Percentiles rank a stretch among this genome's conserved stretches.
These are phyloP conservation scores for Russula virescens DNA, from an alignment of 768 basidiomycete species.

Conservation along the genomic window DNA sequence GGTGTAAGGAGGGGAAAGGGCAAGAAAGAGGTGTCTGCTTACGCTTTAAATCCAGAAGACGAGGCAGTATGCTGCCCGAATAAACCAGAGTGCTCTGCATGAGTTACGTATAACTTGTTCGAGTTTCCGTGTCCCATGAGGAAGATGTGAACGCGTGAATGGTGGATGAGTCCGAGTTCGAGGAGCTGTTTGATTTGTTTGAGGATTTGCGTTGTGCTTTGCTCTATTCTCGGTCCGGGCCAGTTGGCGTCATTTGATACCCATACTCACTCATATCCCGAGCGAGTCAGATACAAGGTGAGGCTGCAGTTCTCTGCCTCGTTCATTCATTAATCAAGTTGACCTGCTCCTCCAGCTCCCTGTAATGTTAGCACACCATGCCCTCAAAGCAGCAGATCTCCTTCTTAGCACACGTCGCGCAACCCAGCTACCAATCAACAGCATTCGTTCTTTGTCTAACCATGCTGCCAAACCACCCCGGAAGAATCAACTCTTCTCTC, in stretches of 20 bases:
- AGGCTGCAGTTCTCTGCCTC: background rate
- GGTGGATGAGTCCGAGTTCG: background rate
- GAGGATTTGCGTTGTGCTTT: too few relatives aligned
- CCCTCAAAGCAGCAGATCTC: background rate
- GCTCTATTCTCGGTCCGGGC: too few relatives aligned
- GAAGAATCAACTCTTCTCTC: background rate
- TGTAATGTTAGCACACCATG: constrained; percentile 7
- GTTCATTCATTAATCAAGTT: background rate
- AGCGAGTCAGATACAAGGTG: too few relatives aligned
- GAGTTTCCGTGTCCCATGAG: constrained; percentile 83
- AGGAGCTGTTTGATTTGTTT: too few relatives aligned
- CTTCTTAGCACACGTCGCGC: background rate
- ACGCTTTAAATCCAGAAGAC: constrained; percentile 69
- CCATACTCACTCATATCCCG: too few relatives aligned
- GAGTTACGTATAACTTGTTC: constrained; percentile 84
- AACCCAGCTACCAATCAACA: background rate
- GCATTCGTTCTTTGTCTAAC: background rate
- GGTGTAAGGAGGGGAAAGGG: constrained; percentile 21
- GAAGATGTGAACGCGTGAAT: background rate
- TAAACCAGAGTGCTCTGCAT: constrained; percentile 77
- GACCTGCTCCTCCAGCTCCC: background rate
- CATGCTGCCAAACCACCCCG: background rate
- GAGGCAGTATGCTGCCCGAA: constrained; percentile 75
- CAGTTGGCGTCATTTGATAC: too few relatives aligned
- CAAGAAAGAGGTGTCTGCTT: constrained; percentile 28